These are phyloP conservation scores for Leishmania tarentolae DNA, from an alignment of 208 protist species.

Conservation along the genomic window DNA sequence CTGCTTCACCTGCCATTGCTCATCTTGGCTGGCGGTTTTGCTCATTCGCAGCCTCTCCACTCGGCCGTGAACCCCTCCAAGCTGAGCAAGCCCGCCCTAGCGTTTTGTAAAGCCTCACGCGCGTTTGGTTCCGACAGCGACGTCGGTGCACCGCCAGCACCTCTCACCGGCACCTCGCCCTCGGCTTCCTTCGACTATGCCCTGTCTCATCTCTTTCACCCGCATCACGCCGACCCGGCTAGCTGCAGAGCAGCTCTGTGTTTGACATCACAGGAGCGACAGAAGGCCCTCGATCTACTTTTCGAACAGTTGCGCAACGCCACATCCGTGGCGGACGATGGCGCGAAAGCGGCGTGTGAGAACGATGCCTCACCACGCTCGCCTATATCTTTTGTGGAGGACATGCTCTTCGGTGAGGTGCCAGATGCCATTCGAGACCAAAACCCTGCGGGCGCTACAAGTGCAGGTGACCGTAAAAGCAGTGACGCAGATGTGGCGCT, in stretches of 20 bases:
- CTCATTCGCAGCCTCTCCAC: not conserved
- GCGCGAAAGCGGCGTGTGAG: not conserved
- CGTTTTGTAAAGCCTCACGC: no score
- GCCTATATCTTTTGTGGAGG: conserved; percentile 23
- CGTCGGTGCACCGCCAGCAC: not conserved
- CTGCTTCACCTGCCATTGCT: conserved; percentile 53
- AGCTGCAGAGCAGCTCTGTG: conserved; percentile 19
- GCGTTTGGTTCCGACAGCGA: not conserved
- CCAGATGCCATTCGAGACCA: not conserved
- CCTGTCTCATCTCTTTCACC: conserved; percentile 30
- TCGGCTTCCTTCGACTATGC: conserved; percentile 16
- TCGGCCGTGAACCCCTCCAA: not conserved
- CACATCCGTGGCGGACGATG: not conserved
- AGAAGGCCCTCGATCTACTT: not conserved
- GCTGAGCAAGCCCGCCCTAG: not conserved
- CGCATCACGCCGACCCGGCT: conserved; percentile 16
- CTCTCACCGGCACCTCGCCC: conserved; percentile 5
- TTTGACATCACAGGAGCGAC: conserved; percentile 24
- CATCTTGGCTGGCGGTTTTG: conserved; percentile 15
- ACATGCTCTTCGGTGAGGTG: conserved; percentile 16
- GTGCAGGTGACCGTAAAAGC: not conserved
- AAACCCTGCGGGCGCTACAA: not conserved
- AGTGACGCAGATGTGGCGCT: not conserved
- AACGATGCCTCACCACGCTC: not conserved
- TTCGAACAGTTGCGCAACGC: not conserved